Evolutionary conservation across 2,329 filamentous ascomycete genomes (phyloP), one percentile per base, ranked within the genome.

Genomic region (Exophiala lecanii-corni): DNA sequence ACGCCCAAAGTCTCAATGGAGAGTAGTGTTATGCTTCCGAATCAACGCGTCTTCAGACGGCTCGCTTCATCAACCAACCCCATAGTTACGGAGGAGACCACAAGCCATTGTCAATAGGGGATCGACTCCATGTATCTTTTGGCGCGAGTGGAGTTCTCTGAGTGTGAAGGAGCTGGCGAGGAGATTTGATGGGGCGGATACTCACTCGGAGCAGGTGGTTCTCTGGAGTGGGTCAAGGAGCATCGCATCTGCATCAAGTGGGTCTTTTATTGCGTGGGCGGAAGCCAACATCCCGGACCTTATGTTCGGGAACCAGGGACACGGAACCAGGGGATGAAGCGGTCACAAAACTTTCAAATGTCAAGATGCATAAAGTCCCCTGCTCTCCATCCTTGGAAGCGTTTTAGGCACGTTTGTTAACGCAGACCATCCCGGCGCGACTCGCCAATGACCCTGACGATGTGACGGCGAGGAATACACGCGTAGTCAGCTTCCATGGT

Each of bases 151-250:
- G 30, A 46, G n/a, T 30, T 37, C 34, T 41, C 46, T 45, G 41
- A 51, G 45, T 45, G 43, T 40, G 49, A 49, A 52, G 49, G 49
- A 51, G 45, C 45, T 44, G 42, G 37, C 39, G 37, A 50, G 37
- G 49, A 51, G 49, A 51, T 51, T 51, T 51, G 49, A 51, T 49
- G 49, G 49, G 40, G 43, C 36, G 31, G 25, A 30, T 46, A 39
- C 19, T 37, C 37, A 40, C 44, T 45, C 49, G 45, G 49, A 46
- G 49, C 49, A 40, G 45, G 45, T 43, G 39, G 43, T 43, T 38
- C n/a, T 28, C 18, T 43, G 33, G 23, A 39, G 44, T 35, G 28
- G 28, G 35, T 43, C 35, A 18, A 31, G 25, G 36, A 32, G 30
- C 25, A 46, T 36, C 7, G 7, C 21, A 25, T 21, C 18, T 34